Evolutionary conservation across 768 basidiomycete genomes (phyloP).

Genomic region (Pleurotus tuoliensis): DNA sequence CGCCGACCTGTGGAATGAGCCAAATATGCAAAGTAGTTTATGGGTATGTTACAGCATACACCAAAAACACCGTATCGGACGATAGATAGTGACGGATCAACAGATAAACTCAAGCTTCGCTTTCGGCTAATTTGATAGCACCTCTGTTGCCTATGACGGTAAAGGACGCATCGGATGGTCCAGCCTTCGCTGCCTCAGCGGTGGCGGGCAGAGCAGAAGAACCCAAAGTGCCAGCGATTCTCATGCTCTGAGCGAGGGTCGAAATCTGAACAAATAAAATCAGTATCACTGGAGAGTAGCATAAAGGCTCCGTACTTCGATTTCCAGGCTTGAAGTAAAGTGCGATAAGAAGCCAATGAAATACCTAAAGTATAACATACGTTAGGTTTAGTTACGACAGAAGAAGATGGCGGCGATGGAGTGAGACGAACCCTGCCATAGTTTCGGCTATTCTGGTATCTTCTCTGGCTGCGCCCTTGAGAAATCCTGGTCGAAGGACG

Average conservation of each 20-base stretch:
- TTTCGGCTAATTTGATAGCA: constrained; percentile 37
- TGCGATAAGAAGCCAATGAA: constrained; percentile 33
- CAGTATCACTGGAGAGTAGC: too few species aligned
- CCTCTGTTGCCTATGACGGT: constrained; percentile 57
- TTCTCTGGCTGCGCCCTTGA: constrained; percentile 44
- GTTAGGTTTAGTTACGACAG: too few species aligned
- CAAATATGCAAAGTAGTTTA: too few species aligned
- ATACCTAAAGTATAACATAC: constrained; percentile 20
- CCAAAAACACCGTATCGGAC: too few species aligned
- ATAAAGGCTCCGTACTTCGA: neutral
- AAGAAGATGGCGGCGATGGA: neutral
- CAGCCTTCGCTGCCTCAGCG: constrained; percentile 38
- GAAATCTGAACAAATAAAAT: constrained; percentile 28
- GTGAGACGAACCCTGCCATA: constrained; percentile 34
- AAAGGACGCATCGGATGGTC: constrained; percentile 34
- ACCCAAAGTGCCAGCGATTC: constrained; percentile 51
- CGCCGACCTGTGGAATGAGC: too few species aligned
- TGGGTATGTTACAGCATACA: too few species aligned
- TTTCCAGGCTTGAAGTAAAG: constrained; percentile 25
- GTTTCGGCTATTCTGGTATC: constrained; percentile 38
- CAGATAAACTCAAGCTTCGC: neutral
- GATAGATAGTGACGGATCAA: too few species aligned
- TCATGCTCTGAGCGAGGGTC: constrained; percentile 50
- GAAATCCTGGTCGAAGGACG: constrained; percentile 59
- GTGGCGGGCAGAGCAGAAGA: constrained; percentile 41